Evolutionary conservation across 148 eudicot genomes (phyloP), one percentile per base, ranked within the genome.

Genomic region (Camellia granthamiana): DNA sequence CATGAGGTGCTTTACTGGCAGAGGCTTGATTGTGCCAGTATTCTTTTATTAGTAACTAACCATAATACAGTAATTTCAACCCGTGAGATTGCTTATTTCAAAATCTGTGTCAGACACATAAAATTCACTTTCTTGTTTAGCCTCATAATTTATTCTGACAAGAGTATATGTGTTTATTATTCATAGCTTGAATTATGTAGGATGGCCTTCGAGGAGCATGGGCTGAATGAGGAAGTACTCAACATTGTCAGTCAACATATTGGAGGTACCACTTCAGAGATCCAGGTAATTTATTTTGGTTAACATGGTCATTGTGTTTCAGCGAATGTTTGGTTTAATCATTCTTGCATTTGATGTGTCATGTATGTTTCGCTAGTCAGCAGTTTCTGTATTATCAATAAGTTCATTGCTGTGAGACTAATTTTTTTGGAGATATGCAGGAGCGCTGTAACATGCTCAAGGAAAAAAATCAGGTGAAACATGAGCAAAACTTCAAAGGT

Each of bases 201-300:
- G 95, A 86, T 87, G 92, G 90, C 87, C 79, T 85, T 86, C 78
- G 84, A 87, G 83, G 97, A 95, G 89, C 82, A 84, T 87, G 97
- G 88, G 64, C 69, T 85, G 44, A 78, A 81, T 78, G 89, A 90
- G 72, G 97, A 92, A 77, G 93, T 90, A 84, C 84, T 89, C 52
- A 74, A 86, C 75, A 84, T 83, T 44, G 83, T 95, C 78, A 87
- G 84, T 72, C 92, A 89, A 79, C 84, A 84, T 82, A 80, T 92
- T 85, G 92, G 97, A 74, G 94, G 90, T 70, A 82, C 87, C 83
- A 61, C 91, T 85, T 75, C 84, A 49, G 93, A 92, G 85, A 87
- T 93, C 77, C 88, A 88, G 91, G 99, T 93, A 87, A 69, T 8
- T 46, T 72, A 3, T 62, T 47, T 70, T 67, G 21, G 41, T 44